A percentile compares a stretch with the other conserved stretches of the same genome.
phyloP scores from a whole-genome alignment of 1,284 basidiomycete species.

The Apiotrichum gracile region DNA sequence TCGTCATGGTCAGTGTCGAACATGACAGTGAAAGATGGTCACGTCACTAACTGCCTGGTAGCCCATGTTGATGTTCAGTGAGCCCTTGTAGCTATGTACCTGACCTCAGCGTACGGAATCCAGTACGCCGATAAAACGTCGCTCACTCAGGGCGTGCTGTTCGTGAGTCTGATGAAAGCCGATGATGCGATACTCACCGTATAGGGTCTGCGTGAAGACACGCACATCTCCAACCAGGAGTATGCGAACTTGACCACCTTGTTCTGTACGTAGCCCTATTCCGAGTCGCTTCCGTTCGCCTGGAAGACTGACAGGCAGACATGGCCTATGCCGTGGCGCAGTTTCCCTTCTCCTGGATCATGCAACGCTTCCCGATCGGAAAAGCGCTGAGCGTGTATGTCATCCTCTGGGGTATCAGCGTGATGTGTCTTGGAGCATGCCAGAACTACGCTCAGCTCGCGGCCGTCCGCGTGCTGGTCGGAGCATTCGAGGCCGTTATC shows the following conservation, averaged over 20 bases:
- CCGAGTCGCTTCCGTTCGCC: neutral
- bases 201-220: neutral
- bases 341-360: conserved; percentile 14
- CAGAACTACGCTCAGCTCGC: conserved; percentile 14
- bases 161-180: neutral
- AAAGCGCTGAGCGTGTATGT: conserved; percentile 2
- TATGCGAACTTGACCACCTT: conserved; percentile 14
- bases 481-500: conserved; percentile 19
- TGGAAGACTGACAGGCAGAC: neutral
- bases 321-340: conserved; percentile 16
- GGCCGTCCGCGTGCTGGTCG: conserved; percentile 12
- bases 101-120: neutral
- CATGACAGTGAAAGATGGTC: too few species aligned
- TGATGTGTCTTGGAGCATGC: conserved; percentile 3
- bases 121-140: neutral
- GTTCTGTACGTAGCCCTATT: conserved; percentile 13
- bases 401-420: conserved; percentile 13
- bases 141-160: neutral
- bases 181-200: neutral
- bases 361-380: conserved; percentile 21
- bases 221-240: neutral
- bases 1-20: too few species aligned
- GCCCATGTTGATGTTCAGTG: conserved; percentile 10
- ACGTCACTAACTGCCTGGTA: too few species aligned
- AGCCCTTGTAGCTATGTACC: neutral